phyloP scores from a whole-genome alignment of 805 yeast species.

The Brettanomyces naardenensis region DNA sequence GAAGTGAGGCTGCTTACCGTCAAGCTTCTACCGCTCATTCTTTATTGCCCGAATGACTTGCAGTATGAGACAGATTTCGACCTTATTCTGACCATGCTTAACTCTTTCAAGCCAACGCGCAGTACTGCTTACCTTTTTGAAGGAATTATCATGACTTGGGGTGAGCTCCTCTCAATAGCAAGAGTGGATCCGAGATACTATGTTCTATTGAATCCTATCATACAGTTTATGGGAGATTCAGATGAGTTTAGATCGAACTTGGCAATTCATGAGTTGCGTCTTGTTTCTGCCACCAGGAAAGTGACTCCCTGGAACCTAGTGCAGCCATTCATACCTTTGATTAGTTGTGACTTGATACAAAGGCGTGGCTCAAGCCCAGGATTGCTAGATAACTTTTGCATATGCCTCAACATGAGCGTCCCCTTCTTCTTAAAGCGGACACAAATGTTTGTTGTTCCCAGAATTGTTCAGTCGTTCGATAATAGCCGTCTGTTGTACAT shows the following conservation, averaged over 20 bases:
- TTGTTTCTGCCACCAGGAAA: slow-evolving; percentile 46
- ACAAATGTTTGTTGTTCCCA: slow-evolving; percentile 67
- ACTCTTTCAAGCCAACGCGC: slow-evolving; percentile 30
- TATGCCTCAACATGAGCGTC: slow-evolving; percentile 54
- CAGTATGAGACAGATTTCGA: slow-evolving; percentile 37
- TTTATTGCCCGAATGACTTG: slow-evolving; percentile 33
- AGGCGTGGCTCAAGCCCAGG: slow-evolving; percentile 40
- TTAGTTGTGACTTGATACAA: slow-evolving; percentile 57
- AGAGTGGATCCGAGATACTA: slow-evolving; percentile 59
- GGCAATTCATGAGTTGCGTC: slow-evolving; percentile 56
- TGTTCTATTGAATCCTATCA: slow-evolving; percentile 53
- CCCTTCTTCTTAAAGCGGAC: slow-evolving; percentile 62
- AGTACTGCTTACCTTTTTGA: slow-evolving; percentile 40
- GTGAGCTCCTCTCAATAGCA: slow-evolving; percentile 53
- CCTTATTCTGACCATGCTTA: slow-evolving; percentile 33
- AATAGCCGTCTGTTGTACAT: slow-evolving; percentile 56
- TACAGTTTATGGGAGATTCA: slow-evolving; percentile 56
- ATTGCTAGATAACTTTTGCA: slow-evolving; percentile 53
- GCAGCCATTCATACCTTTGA: slow-evolving; percentile 69
- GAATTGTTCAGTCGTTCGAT: slow-evolving; percentile 58
- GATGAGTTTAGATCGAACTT: slow-evolving; percentile 61
- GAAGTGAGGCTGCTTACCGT: slow-evolving; percentile 48
- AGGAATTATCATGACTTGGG: slow-evolving; percentile 52
- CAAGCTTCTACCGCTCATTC: slow-evolving; percentile 45
- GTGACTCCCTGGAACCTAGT: slow-evolving; percentile 73